phyloP scores from a whole-genome alignment of 2,329 filamentous ascomycete species.

The Pezicula neosporulosa region DNA sequence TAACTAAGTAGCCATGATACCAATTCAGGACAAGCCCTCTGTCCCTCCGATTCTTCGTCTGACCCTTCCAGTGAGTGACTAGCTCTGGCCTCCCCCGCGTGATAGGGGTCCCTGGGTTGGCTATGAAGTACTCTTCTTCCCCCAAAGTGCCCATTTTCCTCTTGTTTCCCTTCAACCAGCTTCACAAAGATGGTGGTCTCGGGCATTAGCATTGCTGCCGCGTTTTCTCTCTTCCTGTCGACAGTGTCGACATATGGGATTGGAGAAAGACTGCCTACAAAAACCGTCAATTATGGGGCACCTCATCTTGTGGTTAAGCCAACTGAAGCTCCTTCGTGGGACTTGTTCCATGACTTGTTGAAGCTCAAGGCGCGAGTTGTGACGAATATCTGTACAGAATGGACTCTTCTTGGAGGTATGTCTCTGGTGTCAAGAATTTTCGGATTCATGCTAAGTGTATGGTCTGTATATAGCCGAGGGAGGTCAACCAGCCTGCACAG shows the following conservation, averaged over 20 bases:
- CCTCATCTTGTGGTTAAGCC: constrained; percentile 1
- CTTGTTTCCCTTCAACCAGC: no score
- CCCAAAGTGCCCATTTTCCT: no score
- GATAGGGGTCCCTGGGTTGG: no score
- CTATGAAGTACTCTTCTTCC: no score
- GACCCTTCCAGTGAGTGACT: no score
- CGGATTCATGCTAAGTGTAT: neutral
- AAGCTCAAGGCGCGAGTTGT: neutral
- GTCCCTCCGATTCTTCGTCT: no score
- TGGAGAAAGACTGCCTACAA: neutral
- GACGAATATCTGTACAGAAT: neutral
- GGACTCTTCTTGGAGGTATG: constrained; percentile 3
- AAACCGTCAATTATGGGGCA: neutral
- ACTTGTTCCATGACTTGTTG: neutral
- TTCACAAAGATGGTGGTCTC: no score
- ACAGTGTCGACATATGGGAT: neutral
- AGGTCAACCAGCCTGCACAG: neutral
- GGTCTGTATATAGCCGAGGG: neutral
- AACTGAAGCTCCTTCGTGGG: constrained; percentile 2
- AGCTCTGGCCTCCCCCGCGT: no score
- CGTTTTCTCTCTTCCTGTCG: neutral
- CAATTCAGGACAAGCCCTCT: no score
- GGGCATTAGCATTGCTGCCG: neutral
- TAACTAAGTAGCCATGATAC: no score
- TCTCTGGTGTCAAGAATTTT: neutral